Evolutionary conservation across 768 basidiomycete genomes (phyloP).

Genomic region (Mycena polygramma): DNA sequence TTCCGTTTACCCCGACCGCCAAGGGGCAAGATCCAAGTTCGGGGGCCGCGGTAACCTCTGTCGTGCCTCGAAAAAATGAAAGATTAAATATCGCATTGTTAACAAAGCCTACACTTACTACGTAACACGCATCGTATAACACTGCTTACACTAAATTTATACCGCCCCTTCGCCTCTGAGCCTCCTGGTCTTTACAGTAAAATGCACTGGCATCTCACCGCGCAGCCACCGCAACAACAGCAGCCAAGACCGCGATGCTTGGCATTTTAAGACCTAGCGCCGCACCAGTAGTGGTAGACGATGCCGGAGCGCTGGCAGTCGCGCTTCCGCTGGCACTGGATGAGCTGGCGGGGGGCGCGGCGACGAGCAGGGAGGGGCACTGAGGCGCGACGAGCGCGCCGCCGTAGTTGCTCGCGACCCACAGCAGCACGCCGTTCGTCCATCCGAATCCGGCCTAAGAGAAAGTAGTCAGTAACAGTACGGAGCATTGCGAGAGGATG

Average conservation of each 20-base stretch:
- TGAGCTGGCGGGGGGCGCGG: slow-evolving; percentile 2
- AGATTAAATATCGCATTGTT: too few species aligned
- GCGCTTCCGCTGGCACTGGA: slow-evolving; percentile 3
- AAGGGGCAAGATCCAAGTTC: too few species aligned
- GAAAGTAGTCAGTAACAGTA: slow-evolving; percentile 12
- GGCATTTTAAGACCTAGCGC: slow-evolving; percentile 8
- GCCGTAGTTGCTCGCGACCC: slow-evolving; percentile 80
- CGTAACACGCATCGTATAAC: too few species aligned
- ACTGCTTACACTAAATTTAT: too few species aligned
- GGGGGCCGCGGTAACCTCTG: background rate
- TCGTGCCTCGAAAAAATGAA: too few species aligned
- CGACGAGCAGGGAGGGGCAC: slow-evolving; percentile 65
- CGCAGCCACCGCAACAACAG: background rate
- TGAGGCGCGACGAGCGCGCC: slow-evolving; percentile 67
- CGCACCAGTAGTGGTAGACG: slow-evolving; percentile 12
- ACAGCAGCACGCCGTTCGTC: slow-evolving; percentile 88
- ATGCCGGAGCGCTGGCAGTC: slow-evolving; percentile 3
- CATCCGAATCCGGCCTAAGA: slow-evolving; percentile 82
- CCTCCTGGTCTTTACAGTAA: too few species aligned
- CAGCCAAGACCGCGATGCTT: slow-evolving; percentile 3
- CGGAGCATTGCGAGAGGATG: background rate
- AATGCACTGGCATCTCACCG: background rate
- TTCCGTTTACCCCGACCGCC: too few species aligned
- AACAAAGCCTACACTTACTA: too few species aligned
- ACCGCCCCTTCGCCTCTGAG: background rate